Percentiles rank a stretch among this genome's conserved stretches.
Evolutionary conservation across 2,329 filamentous ascomycete genomes (phyloP).

Genomic region (Phymatotrichopsis omnivora): DNA sequence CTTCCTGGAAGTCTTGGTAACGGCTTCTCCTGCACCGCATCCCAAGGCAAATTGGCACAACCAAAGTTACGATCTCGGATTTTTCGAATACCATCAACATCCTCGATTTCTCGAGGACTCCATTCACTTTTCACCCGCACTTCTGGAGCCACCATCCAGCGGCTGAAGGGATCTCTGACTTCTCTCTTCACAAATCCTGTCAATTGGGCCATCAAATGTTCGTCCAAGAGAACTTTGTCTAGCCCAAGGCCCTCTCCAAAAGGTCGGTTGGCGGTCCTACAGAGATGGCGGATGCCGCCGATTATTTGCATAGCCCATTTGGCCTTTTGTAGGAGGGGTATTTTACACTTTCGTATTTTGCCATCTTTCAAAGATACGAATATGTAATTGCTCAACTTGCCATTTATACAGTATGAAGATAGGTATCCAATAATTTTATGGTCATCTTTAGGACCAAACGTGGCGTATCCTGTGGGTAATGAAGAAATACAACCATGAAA

Average conservation of each 20-base stretch:
- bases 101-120: constrained; percentile 11
- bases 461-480: constrained; percentile 15
- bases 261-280: constrained; percentile 6
- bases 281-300: constrained; percentile 11
- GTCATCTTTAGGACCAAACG: constrained; percentile 14
- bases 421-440: constrained; percentile 19
- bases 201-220: constrained; percentile 13
- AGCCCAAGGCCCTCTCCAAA: constrained; percentile 19
- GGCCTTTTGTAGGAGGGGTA: constrained; percentile 18
- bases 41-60: no score
- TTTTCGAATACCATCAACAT: neutral
- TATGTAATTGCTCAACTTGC: constrained; percentile 19
- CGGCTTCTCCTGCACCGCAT: neutral
- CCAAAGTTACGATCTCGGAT: neutral
- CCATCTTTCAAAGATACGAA: constrained; percentile 7
- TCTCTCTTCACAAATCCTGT: constrained; percentile 13
- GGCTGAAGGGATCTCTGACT: constrained; percentile 9
- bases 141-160: constrained; percentile 18
- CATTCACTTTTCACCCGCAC: constrained; percentile 17
- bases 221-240: constrained; percentile 18
- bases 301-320: constrained; percentile 21
- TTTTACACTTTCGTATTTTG: neutral
- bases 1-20: neutral
- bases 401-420: constrained; percentile 14
- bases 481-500: constrained; percentile 13